Conservation (phyloP, 345 rosid genomes). For the Acer negundo region DNA sequence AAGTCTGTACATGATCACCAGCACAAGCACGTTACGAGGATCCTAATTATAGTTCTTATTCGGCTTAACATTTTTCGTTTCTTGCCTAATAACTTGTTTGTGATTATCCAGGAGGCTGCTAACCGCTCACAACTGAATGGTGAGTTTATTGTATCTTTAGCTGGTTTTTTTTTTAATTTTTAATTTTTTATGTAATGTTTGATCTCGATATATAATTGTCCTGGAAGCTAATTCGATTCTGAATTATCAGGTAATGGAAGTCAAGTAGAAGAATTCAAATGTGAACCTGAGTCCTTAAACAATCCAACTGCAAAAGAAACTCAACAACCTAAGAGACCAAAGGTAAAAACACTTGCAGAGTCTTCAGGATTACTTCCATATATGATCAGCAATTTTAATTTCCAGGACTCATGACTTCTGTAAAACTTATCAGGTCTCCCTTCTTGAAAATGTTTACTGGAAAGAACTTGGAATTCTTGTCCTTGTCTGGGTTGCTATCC, state of each 20-base stretch:
- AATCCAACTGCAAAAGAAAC: conserved; percentile 12
- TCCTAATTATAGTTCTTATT: too few species aligned
- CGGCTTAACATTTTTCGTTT: background rate
- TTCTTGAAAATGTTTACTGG: conserved; percentile 45
- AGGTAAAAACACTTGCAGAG: conserved; percentile 20
- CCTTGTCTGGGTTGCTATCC: conserved; percentile 44
- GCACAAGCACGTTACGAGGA: too few species aligned
- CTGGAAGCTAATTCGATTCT: background rate
- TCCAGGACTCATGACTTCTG: conserved; percentile 3
- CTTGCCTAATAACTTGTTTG: background rate
- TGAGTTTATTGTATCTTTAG: conserved; percentile 14
- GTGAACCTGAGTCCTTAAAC: conserved; percentile 23
- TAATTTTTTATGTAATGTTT: background rate
- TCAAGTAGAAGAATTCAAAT: conserved; percentile 26
- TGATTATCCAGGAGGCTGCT: conserved; percentile 35
- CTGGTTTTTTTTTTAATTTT: too few species aligned
- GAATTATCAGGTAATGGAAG: conserved; percentile 21
- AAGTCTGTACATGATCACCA: too few species aligned
- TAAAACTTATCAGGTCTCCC: conserved; percentile 32
- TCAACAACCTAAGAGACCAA: conserved; percentile 15
- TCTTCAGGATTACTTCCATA: background rate
- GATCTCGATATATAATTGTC: background rate
- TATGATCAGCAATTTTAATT: background rate
- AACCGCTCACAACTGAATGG: conserved; percentile 23
- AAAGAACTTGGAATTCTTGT: conserved; percentile 46